Conservation (phyloP, 1,284 basidiomycete genomes). For the Ceratobasidium sp. region DNA sequence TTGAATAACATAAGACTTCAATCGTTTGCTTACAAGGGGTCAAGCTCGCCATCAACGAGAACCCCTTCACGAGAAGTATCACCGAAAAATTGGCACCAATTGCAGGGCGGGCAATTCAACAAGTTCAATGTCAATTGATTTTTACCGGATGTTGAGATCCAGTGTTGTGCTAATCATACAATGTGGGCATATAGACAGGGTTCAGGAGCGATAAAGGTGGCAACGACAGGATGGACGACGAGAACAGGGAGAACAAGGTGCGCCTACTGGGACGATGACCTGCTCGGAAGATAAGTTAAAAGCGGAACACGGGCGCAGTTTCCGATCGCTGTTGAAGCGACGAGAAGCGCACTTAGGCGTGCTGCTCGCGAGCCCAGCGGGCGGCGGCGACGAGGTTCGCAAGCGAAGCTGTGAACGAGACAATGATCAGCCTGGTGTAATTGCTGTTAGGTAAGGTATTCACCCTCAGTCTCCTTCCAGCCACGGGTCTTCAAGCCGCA, state of each 20-base stretch:
- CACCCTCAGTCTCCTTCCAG: conserved; percentile 92
- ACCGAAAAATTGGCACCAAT: too few species aligned
- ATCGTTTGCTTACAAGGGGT: too few species aligned
- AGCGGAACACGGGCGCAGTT: conserved; percentile 33
- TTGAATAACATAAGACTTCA: too few species aligned
- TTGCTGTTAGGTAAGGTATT: conserved; percentile 48
- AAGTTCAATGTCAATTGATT: conserved; percentile 43
- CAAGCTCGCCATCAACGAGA: too few species aligned
- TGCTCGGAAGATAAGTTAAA: conserved; percentile 43
- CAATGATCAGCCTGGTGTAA: not conserved
- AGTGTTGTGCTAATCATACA: conserved; percentile 45
- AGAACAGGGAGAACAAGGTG: not conserved
- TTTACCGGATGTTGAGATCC: conserved; percentile 45
- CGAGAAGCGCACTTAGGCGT: conserved; percentile 66
- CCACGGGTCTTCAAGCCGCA: conserved; percentile 94
- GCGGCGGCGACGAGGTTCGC: conserved; percentile 90
- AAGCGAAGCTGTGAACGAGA: conserved; percentile 66
- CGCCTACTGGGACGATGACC: not conserved
- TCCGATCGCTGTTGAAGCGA: conserved; percentile 88
- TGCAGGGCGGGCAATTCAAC: conserved; percentile 1
- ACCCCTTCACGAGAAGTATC: too few species aligned
- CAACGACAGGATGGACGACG: conserved; percentile 2
- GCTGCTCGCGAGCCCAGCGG: conserved; percentile 86
- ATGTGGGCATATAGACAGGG: conserved; percentile 29
- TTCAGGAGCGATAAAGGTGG: not conserved